Percentiles rank a stretch among this genome's conserved stretches.
phyloP scores from a whole-genome alignment of 2,329 filamentous ascomycete genomes.

The Pseudophaeomoniella oleicola region DNA sequence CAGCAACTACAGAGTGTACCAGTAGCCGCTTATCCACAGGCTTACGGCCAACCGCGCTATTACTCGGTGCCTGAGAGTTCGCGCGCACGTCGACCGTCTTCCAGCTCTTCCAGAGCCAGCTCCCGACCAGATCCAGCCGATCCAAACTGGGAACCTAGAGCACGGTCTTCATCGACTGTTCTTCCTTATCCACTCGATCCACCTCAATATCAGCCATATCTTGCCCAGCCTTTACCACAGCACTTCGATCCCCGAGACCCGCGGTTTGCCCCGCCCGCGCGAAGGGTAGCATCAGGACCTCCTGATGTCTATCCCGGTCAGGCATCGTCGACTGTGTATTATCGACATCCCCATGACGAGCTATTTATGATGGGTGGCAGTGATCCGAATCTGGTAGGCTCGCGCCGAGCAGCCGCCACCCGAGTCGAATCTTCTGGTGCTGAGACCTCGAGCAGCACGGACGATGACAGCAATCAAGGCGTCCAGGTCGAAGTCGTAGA shows the following conservation, averaged over 20 bases:
- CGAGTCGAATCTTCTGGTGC: not conserved
- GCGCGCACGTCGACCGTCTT: conserved; percentile 18
- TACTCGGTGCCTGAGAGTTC: conserved; percentile 21
- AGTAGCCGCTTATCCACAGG: conserved; percentile 18
- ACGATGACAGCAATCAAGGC: conserved; percentile 7
- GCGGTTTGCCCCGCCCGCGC: conserved; percentile 11
- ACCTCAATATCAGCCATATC: conserved; percentile 15
- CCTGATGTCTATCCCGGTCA: conserved; percentile 1
- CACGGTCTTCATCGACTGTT: conserved; percentile 20
- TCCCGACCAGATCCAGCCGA: conserved; percentile 33
- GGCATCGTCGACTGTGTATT: conserved; percentile 4
- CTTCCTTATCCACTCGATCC: conserved; percentile 17
- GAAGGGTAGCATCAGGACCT: conserved; percentile 31
- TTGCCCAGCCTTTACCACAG: conserved; percentile 12
- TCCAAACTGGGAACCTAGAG: conserved; percentile 28
- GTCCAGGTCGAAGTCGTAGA: conserved; percentile 9
- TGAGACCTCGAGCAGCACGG: not conserved
- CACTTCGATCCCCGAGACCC: conserved; percentile 17
- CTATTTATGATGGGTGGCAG: conserved; percentile 5
- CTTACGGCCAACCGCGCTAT: conserved; percentile 11
- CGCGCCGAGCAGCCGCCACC: not conserved
- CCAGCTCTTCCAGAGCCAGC: conserved; percentile 19
- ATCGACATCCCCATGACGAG: conserved; percentile 10
- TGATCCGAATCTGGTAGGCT: not conserved
- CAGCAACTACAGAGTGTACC: conserved; percentile 19